Percentiles rank a stretch among this genome's conserved stretches.
These are phyloP conservation scores for Beauveria medogensis DNA, from an alignment of 2,329 filamentous ascomycete species.

Conservation along the genomic window DNA sequence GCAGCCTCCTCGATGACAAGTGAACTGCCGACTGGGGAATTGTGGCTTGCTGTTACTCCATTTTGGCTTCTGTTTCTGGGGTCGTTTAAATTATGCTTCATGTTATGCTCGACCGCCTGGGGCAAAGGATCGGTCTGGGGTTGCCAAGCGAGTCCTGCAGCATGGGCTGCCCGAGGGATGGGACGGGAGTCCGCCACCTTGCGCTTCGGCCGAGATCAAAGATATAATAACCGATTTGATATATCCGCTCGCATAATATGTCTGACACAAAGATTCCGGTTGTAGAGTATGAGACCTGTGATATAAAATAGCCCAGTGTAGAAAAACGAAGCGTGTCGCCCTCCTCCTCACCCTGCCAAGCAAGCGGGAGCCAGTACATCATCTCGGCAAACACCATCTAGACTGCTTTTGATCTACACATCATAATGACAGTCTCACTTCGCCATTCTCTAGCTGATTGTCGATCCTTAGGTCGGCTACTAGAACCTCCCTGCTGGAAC, in stretches of 20 bases:
- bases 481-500: neutral
- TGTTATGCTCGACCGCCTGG: neutral
- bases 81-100: neutral
- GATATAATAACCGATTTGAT: neutral
- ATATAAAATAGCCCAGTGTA: no score
- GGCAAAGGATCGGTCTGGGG: neutral
- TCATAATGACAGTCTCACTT: conserved; percentile 3
- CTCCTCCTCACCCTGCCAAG: neutral
- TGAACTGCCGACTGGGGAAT: neutral
- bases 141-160: neutral
- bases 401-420: neutral
- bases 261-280: neutral
- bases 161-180: neutral
- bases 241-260: no score
- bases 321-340: neutral
- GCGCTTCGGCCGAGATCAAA: neutral
- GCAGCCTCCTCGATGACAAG: neutral
- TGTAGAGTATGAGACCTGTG: neutral
- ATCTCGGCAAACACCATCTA: neutral
- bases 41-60: neutral
- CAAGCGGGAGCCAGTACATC: neutral
- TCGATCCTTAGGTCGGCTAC: neutral
- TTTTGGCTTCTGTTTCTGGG: neutral
- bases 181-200: neutral
- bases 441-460: neutral